Evolutionary conservation across 1,284 basidiomycete species (phyloP), one percentile per base, ranked within the genome.

Genomic region (Pyrrhoderma noxium): DNA sequence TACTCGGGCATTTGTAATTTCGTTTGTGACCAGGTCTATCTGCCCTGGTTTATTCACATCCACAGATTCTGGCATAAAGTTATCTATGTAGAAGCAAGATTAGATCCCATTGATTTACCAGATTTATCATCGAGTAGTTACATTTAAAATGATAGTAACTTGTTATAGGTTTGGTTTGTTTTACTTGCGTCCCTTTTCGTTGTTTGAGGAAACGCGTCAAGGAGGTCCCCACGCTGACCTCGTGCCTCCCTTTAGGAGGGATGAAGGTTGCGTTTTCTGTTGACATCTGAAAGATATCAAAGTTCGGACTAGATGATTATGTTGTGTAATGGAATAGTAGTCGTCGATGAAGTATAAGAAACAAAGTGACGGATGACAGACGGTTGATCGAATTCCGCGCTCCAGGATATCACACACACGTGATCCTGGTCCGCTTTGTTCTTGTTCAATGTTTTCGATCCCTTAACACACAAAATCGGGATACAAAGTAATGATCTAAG

Each of bases 141-240:
- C 85, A 88, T 57, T 80, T 73, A 57, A 88, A 76, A 22, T 82
- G 78, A 61, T 82, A 85, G 64, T 83, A 85, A 57, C 85, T 82
- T 44, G 75, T 79, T 41, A 77, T 63, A n/a, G 35, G 34, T 40
- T 56, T 56, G 19, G 31, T 49, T 47, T 45, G 49, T 47, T 41
- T 55, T 21, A 45, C 54, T 40, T 23, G 45, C 4, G 60, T 62
- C 38, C 74, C 74, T 59, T 75, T 79, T 58, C 82, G 76, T 19
- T 79, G 77, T 62, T 78, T 84, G 57, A 85, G 68, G 5, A 78
- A 73, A 49, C 76, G 70, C 4, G 64, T 65, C 39, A 86, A 70
- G 1, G 83, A 83, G 0, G 70, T 58, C 22, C 84, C 83, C 49
- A 85, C 68, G 47, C 63, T 64, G 19, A 84, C 77, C 54, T 68